phyloP scores from a whole-genome alignment of 495 filamentous ascomycete species.

The Neurospora cerealis region DNA sequence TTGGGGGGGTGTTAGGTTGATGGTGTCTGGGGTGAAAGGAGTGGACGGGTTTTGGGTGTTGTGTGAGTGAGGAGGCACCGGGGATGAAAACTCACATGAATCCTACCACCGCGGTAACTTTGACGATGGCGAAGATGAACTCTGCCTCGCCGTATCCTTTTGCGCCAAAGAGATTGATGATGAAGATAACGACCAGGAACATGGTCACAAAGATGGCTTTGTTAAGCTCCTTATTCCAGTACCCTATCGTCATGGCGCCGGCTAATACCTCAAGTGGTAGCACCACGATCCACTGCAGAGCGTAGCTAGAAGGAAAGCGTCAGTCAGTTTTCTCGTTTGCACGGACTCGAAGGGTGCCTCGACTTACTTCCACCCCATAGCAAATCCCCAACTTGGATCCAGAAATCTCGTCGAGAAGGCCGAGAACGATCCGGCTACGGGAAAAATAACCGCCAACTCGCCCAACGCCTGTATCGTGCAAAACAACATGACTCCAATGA shows the following conservation, averaged over 20 bases:
- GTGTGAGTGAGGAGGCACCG: background rate
- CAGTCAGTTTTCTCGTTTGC: background rate
- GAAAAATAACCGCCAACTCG: conserved; percentile 86
- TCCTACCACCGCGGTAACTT: conserved; percentile 75
- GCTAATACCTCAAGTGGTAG: conserved; percentile 87
- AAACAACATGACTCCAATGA: conserved; percentile 85
- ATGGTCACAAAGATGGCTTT: conserved; percentile 76
- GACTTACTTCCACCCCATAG: conserved; percentile 89
- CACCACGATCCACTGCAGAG: conserved; percentile 85
- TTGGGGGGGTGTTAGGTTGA: conserved; percentile 13
- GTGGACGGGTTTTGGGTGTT: background rate
- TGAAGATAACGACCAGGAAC: conserved; percentile 64
- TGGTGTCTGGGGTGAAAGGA: conserved; percentile 8
- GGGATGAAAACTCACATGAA: conserved; percentile 57
- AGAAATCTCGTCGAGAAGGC: conserved; percentile 87
- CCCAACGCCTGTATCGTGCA: conserved; percentile 87
- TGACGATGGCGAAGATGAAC: conserved; percentile 79
- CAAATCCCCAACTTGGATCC: conserved; percentile 94
- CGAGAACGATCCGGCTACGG: conserved; percentile 86
- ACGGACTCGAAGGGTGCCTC: background rate
- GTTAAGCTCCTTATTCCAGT: conserved; percentile 61
- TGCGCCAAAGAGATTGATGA: conserved; percentile 80
- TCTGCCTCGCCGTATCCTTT: conserved; percentile 87
- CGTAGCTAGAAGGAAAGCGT: conserved; percentile 49
- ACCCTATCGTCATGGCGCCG: conserved; percentile 78